Base-by-base conservation (phyloP, 805 yeast species). In the Suhomyces tanzawaensis region DNA sequence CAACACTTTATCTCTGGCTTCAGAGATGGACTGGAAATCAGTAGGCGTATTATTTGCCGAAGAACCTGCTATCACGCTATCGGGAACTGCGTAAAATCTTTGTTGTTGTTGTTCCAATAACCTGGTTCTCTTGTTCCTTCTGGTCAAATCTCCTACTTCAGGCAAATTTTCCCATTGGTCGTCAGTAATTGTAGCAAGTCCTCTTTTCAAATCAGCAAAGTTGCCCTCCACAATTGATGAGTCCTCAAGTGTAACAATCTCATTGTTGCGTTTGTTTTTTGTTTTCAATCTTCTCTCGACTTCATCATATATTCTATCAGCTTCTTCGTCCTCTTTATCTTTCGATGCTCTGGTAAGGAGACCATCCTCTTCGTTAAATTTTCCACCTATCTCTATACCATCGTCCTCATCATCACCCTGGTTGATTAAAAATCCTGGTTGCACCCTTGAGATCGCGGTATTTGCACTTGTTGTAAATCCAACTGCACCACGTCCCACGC, bases 401-500 rank as follows among this genome's bases (percentile, higher is more conserved):
- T 24, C 27, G 4, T 48, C 53, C 25, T 44, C 52, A 14, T 34
- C 39, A 37, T 43, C 52, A 17, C 51, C 54, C 40, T 66, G 55
- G 37, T 38, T 60, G 44, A 69, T 46, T 40, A 65, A 41, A 9
- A 45, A 42, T 2, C 32, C 34, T 5, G 39, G 39, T 27, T 31
- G 43, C 3, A 27, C 18, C 5, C 32, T 29, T 12, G 32, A 28
- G 13, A 71, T 64, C 0, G 87, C 87, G 12, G 84, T 58, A 45
- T 84, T 95, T 1, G 93, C 87, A 41, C 88, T 75, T 0, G 96
- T 88, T 0, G 90, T 80, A 60, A 93, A 90, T 4, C 97, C 98
- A 1, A 86, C 77, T 1, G 97, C 98, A 19, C 99, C 99, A 55
- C 99, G 71, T 0, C 97, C 98, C 6, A 89, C 62, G 18, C 99